Conservation (phyloP, 345 rosid genomes). For the Anastatica hierochuntica region DNA sequence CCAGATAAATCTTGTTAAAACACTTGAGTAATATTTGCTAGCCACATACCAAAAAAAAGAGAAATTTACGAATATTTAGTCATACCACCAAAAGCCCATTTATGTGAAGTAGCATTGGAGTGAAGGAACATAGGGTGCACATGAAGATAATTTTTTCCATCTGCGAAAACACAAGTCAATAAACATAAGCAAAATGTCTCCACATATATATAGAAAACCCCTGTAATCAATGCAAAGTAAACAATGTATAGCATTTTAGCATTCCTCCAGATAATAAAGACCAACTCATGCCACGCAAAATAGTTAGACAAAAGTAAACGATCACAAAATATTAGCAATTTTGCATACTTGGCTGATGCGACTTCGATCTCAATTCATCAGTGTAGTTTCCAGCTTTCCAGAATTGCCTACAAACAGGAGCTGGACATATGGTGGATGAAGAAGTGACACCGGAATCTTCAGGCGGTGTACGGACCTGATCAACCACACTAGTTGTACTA, state of each 20-base stretch:
- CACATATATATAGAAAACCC: neutral
- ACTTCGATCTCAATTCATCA: slow-evolving; percentile 38
- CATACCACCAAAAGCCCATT: slow-evolving; percentile 96
- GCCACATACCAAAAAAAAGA: neutral
- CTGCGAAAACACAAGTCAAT: slow-evolving; percentile 25
- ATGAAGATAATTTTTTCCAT: slow-evolving; percentile 68
- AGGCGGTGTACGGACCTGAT: slow-evolving; percentile 59
- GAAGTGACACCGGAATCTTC: slow-evolving; percentile 64
- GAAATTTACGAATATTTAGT: too few species aligned
- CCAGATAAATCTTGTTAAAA: slow-evolving; percentile 15
- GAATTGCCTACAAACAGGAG: slow-evolving; percentile 82
- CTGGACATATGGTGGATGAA: slow-evolving; percentile 40
- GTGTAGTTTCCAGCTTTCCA: slow-evolving; percentile 86
- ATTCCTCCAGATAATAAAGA: too few species aligned
- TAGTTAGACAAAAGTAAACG: too few species aligned
- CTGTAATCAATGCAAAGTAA: neutral
- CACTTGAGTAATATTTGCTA: neutral
- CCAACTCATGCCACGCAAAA: too few species aligned
- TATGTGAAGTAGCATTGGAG: slow-evolving; percentile 97
- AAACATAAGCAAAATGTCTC: neutral
- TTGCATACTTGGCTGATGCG: slow-evolving; percentile 53
- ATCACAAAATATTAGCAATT: neutral
- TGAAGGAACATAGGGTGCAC: slow-evolving; percentile 97
- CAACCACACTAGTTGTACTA: slow-evolving; percentile 53
- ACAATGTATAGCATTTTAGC: too few species aligned